Percentiles rank a stretch among this genome's conserved stretches.
phyloP scores from a whole-genome alignment of 805 yeast species.

The Wickerhamomyces chambardii region DNA sequence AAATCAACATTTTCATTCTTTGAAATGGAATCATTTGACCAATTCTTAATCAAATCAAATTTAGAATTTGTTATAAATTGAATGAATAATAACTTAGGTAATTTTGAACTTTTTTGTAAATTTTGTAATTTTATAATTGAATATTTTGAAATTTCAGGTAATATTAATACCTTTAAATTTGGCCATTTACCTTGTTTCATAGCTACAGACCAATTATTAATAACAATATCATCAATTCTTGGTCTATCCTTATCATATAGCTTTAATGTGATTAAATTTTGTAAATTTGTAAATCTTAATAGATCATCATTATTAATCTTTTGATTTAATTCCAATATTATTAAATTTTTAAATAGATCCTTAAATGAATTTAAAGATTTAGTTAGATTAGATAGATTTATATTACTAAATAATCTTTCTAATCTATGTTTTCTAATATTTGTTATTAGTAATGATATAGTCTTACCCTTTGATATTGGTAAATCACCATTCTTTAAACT shows the following conservation, averaged over 20 bases:
- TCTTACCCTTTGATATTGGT: not conserved
- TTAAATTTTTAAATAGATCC: conserved; percentile 7
- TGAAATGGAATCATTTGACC: conserved; percentile 3
- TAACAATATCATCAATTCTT: conserved; percentile 9
- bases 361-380: conserved; percentile 4
- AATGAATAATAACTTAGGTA: conserved; percentile 8
- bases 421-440: conserved; percentile 19
- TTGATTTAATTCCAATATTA: not conserved
- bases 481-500: not conserved
- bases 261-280: conserved; percentile 10
- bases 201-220: conserved; percentile 14
- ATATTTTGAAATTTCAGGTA: conserved; percentile 9
- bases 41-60: conserved; percentile 7
- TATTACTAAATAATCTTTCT: conserved; percentile 23
- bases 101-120: conserved; percentile 2
- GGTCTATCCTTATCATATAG: conserved; percentile 4
- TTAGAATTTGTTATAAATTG: conserved; percentile 7
- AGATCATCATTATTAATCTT: not conserved
- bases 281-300: not conserved
- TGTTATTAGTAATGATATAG: conserved; percentile 10
- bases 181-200: conserved; percentile 14
- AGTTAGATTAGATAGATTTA: conserved; percentile 8
- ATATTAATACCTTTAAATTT: conserved; percentile 10
- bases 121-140: conserved; percentile 11
- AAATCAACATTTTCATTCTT: conserved; percentile 3